Evolutionary conservation across 495 filamentous ascomycete genomes (phyloP).

Genomic region (Viridothelium virens): DNA sequence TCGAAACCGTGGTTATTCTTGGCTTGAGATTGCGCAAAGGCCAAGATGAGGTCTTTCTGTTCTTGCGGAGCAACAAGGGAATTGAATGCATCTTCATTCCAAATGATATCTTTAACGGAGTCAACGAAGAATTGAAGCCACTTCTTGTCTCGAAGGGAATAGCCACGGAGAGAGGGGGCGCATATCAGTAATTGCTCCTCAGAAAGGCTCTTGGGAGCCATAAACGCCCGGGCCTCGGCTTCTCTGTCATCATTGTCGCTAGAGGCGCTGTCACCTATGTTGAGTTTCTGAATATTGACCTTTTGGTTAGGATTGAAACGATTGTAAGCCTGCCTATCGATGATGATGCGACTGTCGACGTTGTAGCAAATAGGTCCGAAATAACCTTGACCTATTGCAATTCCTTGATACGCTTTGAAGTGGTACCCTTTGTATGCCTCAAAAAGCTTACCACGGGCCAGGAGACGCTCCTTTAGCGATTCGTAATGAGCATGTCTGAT

Average conservation of each 20-base stretch:
- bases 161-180: neutral
- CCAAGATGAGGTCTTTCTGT: slow-evolving; percentile 47
- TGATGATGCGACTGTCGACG: slow-evolving; percentile 11
- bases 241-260: neutral
- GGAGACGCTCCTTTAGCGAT: neutral
- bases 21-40: slow-evolving; percentile 40
- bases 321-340: slow-evolving; percentile 20
- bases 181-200: slow-evolving; percentile 4
- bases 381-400: neutral
- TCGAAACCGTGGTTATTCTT: slow-evolving; percentile 29
- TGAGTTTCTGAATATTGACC: neutral
- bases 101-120: slow-evolving; percentile 22
- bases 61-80: slow-evolving; percentile 45
- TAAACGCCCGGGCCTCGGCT: neutral
- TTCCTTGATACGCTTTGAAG: neutral
- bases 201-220: neutral
- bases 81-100: slow-evolving; percentile 49
- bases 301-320: slow-evolving; percentile 16
- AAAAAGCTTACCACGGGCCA: neutral
- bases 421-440: neutral
- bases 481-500: neutral
- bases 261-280: neutral
- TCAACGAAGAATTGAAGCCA: neutral
- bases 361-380: neutral
- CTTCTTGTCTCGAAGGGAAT: neutral